Evolutionary conservation across 2,329 filamentous ascomycete species (phyloP).

Genomic region (Massarina eburnea): DNA sequence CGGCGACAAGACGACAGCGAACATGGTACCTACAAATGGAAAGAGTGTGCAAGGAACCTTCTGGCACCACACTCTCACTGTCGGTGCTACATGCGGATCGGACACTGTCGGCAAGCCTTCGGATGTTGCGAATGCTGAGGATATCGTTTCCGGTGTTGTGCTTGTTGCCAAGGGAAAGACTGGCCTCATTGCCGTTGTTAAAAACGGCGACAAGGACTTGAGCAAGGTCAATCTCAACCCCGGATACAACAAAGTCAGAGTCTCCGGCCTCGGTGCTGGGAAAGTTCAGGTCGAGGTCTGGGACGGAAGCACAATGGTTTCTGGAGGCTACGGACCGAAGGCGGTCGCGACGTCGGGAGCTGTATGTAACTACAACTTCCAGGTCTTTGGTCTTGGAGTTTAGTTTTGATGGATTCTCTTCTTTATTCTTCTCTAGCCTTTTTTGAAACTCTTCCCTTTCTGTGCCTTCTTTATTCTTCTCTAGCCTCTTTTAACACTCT

Average conservation of each 20-base stretch:
- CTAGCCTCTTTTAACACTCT: too few species aligned
- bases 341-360: constrained; percentile 7
- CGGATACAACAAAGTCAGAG: constrained; percentile 27
- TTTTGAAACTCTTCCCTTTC: too few species aligned
- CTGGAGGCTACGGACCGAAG: constrained; percentile 16
- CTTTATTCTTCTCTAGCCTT: too few species aligned
- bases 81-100: constrained; percentile 43
- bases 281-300: constrained; percentile 30
- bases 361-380: constrained; percentile 22
- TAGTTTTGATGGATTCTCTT: too few species aligned
- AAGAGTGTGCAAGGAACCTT: constrained; percentile 18
- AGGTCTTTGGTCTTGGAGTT: constrained; percentile 11
- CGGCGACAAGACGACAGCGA: constrained; percentile 24
- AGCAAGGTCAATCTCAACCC: constrained; percentile 10
- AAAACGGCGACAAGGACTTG: constrained; percentile 19
- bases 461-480: too few species aligned
- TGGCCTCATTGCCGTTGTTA: constrained; percentile 24
- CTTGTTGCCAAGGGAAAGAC: constrained; percentile 19
- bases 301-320: constrained; percentile 24
- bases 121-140: constrained; percentile 11
- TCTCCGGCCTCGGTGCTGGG: constrained; percentile 17
- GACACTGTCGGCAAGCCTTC: constrained; percentile 43
- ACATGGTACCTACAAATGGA: constrained; percentile 21
- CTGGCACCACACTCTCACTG: constrained; percentile 24
- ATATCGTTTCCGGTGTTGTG: constrained; percentile 26